A percentile compares a stretch with the other conserved stretches of the same genome.
Evolutionary conservation across 768 basidiomycete species (phyloP).

Genomic region (Kwoniella shandongensis): DNA sequence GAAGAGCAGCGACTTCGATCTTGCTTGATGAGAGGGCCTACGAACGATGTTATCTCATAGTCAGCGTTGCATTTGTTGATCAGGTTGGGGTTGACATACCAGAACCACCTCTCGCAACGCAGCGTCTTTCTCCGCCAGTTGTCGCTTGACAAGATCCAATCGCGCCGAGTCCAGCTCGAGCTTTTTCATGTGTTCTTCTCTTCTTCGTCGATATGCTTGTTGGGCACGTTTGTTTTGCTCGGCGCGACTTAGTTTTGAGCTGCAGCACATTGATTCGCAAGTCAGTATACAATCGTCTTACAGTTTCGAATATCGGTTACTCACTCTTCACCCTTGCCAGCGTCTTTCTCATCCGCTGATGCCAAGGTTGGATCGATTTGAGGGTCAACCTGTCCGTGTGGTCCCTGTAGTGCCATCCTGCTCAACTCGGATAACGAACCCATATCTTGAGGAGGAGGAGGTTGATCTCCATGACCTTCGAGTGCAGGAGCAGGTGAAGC

Average conservation of each 20-base stretch:
- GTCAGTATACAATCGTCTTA: background rate
- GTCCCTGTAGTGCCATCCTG: background rate
- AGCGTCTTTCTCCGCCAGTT: conserved; percentile 18
- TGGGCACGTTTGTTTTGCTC: conserved; percentile 95
- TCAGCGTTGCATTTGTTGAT: too few species aligned
- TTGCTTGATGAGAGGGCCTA: conserved; percentile 21
- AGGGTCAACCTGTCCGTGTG: background rate
- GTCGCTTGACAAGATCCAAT: conserved; percentile 24
- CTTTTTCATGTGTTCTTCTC: conserved; percentile 59
- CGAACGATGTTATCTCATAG: too few species aligned
- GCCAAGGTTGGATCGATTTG: background rate
- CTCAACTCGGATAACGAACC: background rate
- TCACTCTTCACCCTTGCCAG: background rate
- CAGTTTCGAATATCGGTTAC: background rate
- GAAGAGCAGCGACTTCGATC: conserved; percentile 25
- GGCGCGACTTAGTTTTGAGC: conserved; percentile 63
- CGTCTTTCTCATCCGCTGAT: background rate
- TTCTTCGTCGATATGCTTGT: conserved; percentile 81
- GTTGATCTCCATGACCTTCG: background rate
- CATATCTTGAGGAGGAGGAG: background rate
- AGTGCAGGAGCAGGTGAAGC: background rate
- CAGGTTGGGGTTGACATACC: conserved; percentile 24
- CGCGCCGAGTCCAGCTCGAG: conserved; percentile 37
- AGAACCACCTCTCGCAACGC: conserved; percentile 26
- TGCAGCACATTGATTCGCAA: background rate